These are phyloP conservation scores for Tricladium varicosporioides DNA, from an alignment of 2,329 filamentous ascomycete species.

Conservation along the genomic window DNA sequence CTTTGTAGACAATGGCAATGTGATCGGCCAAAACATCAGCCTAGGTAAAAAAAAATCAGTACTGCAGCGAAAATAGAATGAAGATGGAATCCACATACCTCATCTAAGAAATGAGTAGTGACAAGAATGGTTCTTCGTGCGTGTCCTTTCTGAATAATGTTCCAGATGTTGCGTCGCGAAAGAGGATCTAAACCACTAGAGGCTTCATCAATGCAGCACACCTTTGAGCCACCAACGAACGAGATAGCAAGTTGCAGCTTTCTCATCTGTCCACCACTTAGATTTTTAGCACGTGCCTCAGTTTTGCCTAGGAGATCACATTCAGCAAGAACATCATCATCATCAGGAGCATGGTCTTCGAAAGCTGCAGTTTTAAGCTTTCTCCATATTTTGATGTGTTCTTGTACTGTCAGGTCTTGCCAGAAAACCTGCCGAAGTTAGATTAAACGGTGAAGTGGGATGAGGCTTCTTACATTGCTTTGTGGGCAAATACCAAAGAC, in stretches of 20 bases:
- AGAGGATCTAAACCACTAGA: constrained; percentile 64
- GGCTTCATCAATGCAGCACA: constrained; percentile 66
- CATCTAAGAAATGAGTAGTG: constrained; percentile 67
- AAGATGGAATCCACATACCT: constrained; percentile 31
- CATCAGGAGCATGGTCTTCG: constrained; percentile 42
- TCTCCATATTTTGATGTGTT: constrained; percentile 63
- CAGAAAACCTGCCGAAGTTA: constrained; percentile 51
- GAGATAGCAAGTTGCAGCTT: constrained; percentile 68
- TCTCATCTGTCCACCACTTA: constrained; percentile 66
- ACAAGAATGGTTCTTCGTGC: constrained; percentile 60
- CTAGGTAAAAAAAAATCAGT: constrained; percentile 12
- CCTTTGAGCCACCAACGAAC: constrained; percentile 62
- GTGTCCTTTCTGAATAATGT: constrained; percentile 62
- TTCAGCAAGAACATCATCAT: constrained; percentile 48
- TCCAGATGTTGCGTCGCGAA: constrained; percentile 65
- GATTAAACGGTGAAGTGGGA: background rate
- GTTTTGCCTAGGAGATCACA: constrained; percentile 61
- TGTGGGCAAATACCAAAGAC: constrained; percentile 31
- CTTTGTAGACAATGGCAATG: constrained; percentile 63
- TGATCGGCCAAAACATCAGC: constrained; percentile 64
- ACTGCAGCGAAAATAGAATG: background rate
- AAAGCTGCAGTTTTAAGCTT: constrained; percentile 49
- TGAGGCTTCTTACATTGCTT: constrained; percentile 21
- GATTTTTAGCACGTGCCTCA: constrained; percentile 51
- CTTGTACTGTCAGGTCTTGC: constrained; percentile 60